Base-by-base conservation (phyloP, 1,284 basidiomycete genomes). In the Pholiota adiposa region DNA sequence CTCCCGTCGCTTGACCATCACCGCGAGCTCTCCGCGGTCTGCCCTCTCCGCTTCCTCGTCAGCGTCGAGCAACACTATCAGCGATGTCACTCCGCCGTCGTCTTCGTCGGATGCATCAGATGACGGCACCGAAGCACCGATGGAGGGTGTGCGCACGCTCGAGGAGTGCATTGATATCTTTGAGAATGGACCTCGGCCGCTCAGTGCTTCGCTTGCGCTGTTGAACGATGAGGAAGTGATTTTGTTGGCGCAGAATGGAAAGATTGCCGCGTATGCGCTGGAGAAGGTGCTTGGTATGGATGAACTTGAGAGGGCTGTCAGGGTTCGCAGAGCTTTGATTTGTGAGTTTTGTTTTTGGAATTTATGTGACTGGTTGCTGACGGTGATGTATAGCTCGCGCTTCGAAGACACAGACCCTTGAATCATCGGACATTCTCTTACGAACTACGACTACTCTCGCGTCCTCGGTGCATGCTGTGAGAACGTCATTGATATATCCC, bases 401-500 rank as follows among this genome's bases (percentile, higher is more conserved):
- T 1, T 95, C 94, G 1, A 75, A 79, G 33, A 97, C 94, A 0
- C 87, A 92, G 75, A 93, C 93, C 0, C 83, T 99, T 46, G 97
- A 99, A 73, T 66, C 76, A 21, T 96, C 93, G 1, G 85, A 89
- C 49, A 79, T 99, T 16, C 97, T 97, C 88, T 92, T 83, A 73
- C 83, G 34, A 80, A 90, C 73, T 99, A 97, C 77, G 94, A 98
- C 77, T 99, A 99, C 79, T 89, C 90, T 40, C 88, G 92, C 25
- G 96, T 99, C 55, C 87, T 97, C 66, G 97, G 97, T 62, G 96
- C 97, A 3, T 99, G 97, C 79, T 99, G 97, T 77, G 97, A 99
- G 79, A 99, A 99, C 73, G 97, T 99, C 51, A 88, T 99, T 50
- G 97, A 21, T 99, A 92, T 75, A 96, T 98, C 77, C 97, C 97